Conservation (phyloP, 352 stramenopile species). For the Aphanomyces astaci region DNA sequence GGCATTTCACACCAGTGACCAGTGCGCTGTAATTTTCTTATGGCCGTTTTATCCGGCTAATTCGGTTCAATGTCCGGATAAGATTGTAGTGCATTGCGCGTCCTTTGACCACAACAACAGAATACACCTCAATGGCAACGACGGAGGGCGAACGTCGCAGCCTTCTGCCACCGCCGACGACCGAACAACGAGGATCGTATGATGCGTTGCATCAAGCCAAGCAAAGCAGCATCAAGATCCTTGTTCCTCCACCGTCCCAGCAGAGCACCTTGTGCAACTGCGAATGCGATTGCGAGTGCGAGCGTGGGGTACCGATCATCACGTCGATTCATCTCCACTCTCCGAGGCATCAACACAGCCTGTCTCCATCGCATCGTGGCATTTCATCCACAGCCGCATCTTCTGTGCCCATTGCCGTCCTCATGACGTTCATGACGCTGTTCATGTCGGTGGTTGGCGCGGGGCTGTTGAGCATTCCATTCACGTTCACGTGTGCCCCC, state of each 20-base stretch:
- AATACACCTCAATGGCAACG: background rate
- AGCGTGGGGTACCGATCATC: slow-evolving; percentile 13
- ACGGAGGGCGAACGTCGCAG: background rate
- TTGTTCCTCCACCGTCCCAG: background rate
- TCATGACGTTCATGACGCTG: slow-evolving; percentile 48
- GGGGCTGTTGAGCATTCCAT: slow-evolving; percentile 61
- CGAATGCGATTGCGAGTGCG: slow-evolving; percentile 1
- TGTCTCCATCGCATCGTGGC: background rate
- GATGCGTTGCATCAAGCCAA: background rate
- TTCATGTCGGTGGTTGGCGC: slow-evolving; percentile 70
- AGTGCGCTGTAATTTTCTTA: background rate
- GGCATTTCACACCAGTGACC: background rate
- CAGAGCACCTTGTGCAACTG: background rate
- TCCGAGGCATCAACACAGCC: background rate
- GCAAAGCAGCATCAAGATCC: background rate
- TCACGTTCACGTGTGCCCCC: slow-evolving; percentile 53
- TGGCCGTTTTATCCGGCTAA: background rate
- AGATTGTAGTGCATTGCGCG: background rate
- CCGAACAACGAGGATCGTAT: background rate
- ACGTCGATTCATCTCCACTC: slow-evolving; percentile 3
- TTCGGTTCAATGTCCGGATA: background rate
- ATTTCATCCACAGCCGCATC: background rate
- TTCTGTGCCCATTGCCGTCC: background rate
- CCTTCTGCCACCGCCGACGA: background rate
- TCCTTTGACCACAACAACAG: background rate